These are phyloP conservation scores for Fusarium chlamydosporum DNA, from an alignment of 2,329 filamentous ascomycete species.

Conservation along the genomic window DNA sequence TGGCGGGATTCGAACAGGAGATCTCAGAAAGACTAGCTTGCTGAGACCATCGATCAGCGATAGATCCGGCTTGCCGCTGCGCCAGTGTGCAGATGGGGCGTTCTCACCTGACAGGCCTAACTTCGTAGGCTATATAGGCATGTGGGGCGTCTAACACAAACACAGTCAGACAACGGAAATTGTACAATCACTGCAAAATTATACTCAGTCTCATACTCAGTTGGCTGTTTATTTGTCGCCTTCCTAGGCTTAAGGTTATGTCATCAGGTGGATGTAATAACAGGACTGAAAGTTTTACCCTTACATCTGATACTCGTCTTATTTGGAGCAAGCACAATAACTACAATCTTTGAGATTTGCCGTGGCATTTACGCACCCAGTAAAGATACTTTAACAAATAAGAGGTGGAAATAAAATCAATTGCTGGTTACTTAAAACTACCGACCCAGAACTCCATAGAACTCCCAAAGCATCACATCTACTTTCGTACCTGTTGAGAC, in stretches of 20 bases:
- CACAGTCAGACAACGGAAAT: no score
- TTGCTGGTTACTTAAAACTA: slow-evolving; percentile 30
- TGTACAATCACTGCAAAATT: no score
- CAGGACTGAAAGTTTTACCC: background rate
- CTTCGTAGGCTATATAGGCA: no score
- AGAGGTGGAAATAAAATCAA: slow-evolving; percentile 5
- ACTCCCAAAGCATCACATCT: slow-evolving; percentile 32
- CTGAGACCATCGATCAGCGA: background rate
- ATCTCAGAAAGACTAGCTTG: no score
- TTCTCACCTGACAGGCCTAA: background rate
- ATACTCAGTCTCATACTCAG: no score
- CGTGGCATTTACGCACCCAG: background rate
- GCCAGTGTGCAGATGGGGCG: slow-evolving; percentile 3
- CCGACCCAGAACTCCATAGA: slow-evolving; percentile 25
- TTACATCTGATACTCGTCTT: background rate
- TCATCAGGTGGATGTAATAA: background rate
- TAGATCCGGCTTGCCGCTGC: background rate
- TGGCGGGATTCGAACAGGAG: slow-evolving; percentile 33
- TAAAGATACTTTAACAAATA: background rate
- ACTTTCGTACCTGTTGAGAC: slow-evolving; percentile 16
- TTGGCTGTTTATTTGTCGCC: no score
- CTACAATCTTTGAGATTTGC: background rate
- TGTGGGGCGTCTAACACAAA: no score
- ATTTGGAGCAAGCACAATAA: background rate
- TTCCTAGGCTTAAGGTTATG: background rate